These are phyloP conservation scores for Quercus engelmannii DNA, from an alignment of 306 rosid genomes.

Conservation along the genomic window DNA sequence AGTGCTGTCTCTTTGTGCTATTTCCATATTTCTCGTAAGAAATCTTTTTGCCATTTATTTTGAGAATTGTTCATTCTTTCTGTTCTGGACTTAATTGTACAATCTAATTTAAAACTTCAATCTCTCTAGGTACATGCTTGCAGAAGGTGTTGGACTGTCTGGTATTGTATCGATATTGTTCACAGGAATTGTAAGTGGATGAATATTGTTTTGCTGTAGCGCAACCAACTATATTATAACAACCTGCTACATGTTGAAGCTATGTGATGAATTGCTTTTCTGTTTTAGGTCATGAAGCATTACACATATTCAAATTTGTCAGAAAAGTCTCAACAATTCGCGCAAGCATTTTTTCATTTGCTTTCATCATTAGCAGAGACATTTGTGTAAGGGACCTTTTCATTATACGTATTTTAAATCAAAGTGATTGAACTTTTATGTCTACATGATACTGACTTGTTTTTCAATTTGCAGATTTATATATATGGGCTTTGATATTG, in stretches of 20 bases:
- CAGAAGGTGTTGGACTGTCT: slow-evolving; percentile 94
- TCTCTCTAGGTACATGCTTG: slow-evolving; percentile 83
- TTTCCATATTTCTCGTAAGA: slow-evolving; percentile 98
- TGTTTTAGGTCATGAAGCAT: slow-evolving; percentile 93
- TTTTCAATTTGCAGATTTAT: slow-evolving; percentile 66
- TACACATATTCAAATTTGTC: slow-evolving; percentile 88
- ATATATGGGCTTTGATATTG: slow-evolving; percentile 99
- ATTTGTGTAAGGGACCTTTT: slow-evolving; percentile 67
- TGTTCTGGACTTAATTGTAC: slow-evolving; percentile 9
- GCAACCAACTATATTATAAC: slow-evolving; percentile 5
- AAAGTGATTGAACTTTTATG: slow-evolving; percentile 11
- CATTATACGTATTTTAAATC: slow-evolving; percentile 10
- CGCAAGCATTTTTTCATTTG: slow-evolving; percentile 83
- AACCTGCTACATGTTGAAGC: slow-evolving; percentile 8
- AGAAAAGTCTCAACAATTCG: slow-evolving; percentile 88
- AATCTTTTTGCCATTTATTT: slow-evolving; percentile 26
- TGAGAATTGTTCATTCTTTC: slow-evolving; percentile 8
- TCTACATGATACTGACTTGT: slow-evolving; percentile 14
- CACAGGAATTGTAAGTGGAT: slow-evolving; percentile 85
- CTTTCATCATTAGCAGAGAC: slow-evolving; percentile 98
- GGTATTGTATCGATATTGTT: slow-evolving; percentile 96
- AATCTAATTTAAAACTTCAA: slow-evolving; percentile 14
- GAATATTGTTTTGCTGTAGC: slow-evolving; percentile 1
- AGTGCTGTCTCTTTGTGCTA: slow-evolving; percentile 96
- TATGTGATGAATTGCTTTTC: slow-evolving; percentile 22